Percentiles rank a stretch among this genome's conserved stretches.
These are phyloP conservation scores for Boletus rubropictus DNA, from an alignment of 768 basidiomycete genomes.

Conservation along the genomic window DNA sequence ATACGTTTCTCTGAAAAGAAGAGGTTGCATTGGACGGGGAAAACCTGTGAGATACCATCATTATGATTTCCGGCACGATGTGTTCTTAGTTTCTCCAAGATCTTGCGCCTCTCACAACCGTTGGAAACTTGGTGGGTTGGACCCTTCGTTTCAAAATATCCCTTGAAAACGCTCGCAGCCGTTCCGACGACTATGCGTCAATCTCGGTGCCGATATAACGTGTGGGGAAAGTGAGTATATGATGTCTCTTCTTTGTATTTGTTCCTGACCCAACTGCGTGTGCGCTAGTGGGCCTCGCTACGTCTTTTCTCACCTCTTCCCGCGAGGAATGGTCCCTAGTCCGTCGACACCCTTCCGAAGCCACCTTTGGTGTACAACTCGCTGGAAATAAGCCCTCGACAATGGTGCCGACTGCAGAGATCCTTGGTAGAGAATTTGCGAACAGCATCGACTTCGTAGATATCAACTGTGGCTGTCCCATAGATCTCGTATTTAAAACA, in stretches of 20 bases:
- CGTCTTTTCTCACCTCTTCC: slow-evolving; percentile 81
- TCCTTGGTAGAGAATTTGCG: slow-evolving; percentile 63
- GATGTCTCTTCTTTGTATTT: neutral
- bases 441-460: slow-evolving; percentile 84
- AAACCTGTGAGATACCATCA: slow-evolving; percentile 57
- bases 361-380: slow-evolving; percentile 85
- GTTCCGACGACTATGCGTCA: slow-evolving; percentile 84
- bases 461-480: slow-evolving; percentile 95
- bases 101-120: slow-evolving; percentile 84
- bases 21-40: slow-evolving; percentile 77
- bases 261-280: neutral
- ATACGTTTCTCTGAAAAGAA: slow-evolving; percentile 78
- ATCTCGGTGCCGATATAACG: slow-evolving; percentile 88
- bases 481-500: slow-evolving; percentile 88
- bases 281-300: slow-evolving; percentile 84
- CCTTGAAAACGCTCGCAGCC: slow-evolving; percentile 46
- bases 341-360: slow-evolving; percentile 80
- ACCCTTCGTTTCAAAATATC: neutral
- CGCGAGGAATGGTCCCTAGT: slow-evolving; percentile 95
- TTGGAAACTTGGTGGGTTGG: slow-evolving; percentile 75
- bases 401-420: slow-evolving; percentile 77
- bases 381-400: slow-evolving; percentile 82
- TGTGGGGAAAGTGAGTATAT: slow-evolving; percentile 76
- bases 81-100: slow-evolving; percentile 37
- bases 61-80: slow-evolving; percentile 2